Base-by-base conservation (phyloP, 495 filamentous ascomycete genomes). In the Diplogelasinospora grovesii region DNA sequence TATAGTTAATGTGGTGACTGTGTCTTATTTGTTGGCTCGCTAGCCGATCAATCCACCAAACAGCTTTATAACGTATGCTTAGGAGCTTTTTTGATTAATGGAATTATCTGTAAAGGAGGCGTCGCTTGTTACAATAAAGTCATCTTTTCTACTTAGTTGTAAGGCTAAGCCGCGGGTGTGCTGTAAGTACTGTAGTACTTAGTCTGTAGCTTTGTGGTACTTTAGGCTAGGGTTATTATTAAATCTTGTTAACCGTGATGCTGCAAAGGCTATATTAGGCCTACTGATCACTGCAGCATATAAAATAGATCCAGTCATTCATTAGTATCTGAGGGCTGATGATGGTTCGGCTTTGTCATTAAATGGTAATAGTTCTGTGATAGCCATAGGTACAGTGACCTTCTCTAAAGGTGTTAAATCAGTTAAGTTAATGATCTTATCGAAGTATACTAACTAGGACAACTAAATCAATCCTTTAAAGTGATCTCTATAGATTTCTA, bases 201-300 rank as follows among this genome's bases (percentile, higher is more conserved):
- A 21, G 22, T 49, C 46, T 9, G 32, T 24, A 18, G 32, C 41
- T 30, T 30, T 27, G 23, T 44, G 41, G 18, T 37, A 33, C 7
- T 33, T n/a, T 18, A 35, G 42, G 26, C 42, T 28, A 19, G 42
- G 42, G 29, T 45, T 45, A 6, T 9, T 28, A 14, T 15, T 29
- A 14, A 43, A 49, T 34, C 35, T 26, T 1, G 24, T 35, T 2
- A 36, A 25, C 14, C 29, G 4, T 24, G 28, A 35, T 1, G 24
- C 18, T 16, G 36, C 45, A 25, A 49, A 49, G 4, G 39, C 46
- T 16, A 49, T 29, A 37, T 49, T 40, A 21, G 34, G 34, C 14
- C 46, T 36, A 4, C 33, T 48, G 15, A 38, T 41, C 13, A 48
- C 39, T 10, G 30, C 31, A 10, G 37, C 26, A 18, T 48, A 48